A percentile compares a stretch with the other conserved stretches of the same genome.
These are phyloP conservation scores for Digitaria exilis DNA, from an alignment of 202 grass and related monocot genomes.

Conservation along the genomic window DNA sequence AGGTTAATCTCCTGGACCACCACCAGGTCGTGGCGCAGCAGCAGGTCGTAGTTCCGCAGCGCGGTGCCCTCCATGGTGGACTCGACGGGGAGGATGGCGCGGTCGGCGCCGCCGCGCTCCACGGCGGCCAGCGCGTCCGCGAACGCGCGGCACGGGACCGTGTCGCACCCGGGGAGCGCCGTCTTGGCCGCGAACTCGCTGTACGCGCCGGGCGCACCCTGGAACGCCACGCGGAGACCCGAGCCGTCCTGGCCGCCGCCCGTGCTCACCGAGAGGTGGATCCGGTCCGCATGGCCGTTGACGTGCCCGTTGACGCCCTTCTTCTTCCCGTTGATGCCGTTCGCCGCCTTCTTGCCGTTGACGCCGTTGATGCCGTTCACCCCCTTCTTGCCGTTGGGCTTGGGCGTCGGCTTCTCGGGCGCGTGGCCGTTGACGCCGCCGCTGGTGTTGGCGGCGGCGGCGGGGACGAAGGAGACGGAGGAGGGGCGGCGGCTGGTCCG, in stretches of 20 bases:
- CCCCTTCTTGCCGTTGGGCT: constrained; percentile 33
- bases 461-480: constrained; percentile 37
- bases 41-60: constrained; percentile 89
- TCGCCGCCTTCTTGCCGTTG: background rate
- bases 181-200: constrained; percentile 93
- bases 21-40: constrained; percentile 68
- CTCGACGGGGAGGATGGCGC: constrained; percentile 75
- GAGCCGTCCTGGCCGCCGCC: constrained; percentile 43
- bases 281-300: constrained; percentile 32
- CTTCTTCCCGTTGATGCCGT: constrained; percentile 3
- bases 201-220: constrained; percentile 83
- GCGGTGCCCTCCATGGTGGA: constrained; percentile 74
- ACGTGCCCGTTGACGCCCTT: constrained; percentile 42
- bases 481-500: background rate
- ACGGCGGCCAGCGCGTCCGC: constrained; percentile 70
- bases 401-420: background rate
- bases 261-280: constrained; percentile 52
- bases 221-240: constrained; percentile 66
- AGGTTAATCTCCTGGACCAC: constrained; percentile 84
- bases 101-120: constrained; percentile 60
- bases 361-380: constrained; percentile 4
- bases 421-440: background rate
- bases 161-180: constrained; percentile 66
- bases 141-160: constrained; percentile 67
- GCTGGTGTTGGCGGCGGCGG: constrained; percentile 39